phyloP scores from a whole-genome alignment of 2,329 filamentous ascomycete species.

The Gaeumannomyces tritici region DNA sequence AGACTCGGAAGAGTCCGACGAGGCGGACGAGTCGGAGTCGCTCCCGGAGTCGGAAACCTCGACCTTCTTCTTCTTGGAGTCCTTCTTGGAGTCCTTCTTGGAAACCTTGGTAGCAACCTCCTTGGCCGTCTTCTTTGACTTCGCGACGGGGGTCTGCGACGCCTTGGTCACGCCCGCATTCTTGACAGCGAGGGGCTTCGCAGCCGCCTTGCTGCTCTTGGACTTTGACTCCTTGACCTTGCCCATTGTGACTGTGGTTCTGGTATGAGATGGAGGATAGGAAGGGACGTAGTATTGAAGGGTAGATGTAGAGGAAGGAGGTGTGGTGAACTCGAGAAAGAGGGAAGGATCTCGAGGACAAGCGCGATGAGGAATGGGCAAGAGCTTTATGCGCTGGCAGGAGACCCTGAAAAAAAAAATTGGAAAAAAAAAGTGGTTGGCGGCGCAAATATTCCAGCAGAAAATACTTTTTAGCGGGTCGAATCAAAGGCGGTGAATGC shows the following conservation, averaged over 20 bases:
- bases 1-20: slow-evolving; percentile 22
- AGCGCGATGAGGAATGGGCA: not conserved
- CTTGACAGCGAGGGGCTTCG: slow-evolving; percentile 48
- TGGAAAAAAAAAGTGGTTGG: slow-evolving; percentile 10
- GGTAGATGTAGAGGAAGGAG: not conserved
- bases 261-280: slow-evolving; percentile 4
- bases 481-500: slow-evolving; percentile 16
- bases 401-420: not conserved
- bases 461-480: slow-evolving; percentile 15
- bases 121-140: slow-evolving; percentile 60
- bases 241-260: slow-evolving; percentile 41
- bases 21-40: slow-evolving; percentile 16
- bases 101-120: slow-evolving; percentile 43
- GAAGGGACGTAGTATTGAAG: slow-evolving; percentile 10
- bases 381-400: not conserved
- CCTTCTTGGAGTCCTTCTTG: slow-evolving; percentile 31
- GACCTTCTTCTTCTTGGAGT: slow-evolving; percentile 35
- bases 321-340: not conserved
- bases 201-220: slow-evolving; percentile 35
- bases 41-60: slow-evolving; percentile 23
- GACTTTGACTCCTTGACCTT: slow-evolving; percentile 56
- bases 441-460: slow-evolving; percentile 11
- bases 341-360: not conserved
- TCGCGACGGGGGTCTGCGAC: slow-evolving; percentile 52
- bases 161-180: slow-evolving; percentile 59